These are phyloP conservation scores for Trichosanthes truncata DNA, from an alignment of 306 rosid genomes.

Conservation along the genomic window DNA sequence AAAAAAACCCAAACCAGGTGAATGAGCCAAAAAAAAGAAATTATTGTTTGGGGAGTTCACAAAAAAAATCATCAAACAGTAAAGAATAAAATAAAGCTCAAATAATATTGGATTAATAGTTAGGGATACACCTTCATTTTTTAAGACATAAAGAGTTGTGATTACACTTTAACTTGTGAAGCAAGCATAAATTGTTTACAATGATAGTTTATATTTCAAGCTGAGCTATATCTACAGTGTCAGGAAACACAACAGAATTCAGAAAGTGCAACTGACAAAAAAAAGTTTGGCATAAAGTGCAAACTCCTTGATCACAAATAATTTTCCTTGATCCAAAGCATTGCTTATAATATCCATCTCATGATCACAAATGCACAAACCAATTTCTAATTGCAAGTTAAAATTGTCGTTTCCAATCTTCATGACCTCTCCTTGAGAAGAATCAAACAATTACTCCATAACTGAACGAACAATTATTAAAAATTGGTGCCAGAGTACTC, in stretches of 20 bases:
- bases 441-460: not conserved
- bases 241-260: not conserved
- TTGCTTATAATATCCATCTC: not conserved
- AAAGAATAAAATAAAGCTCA: not conserved
- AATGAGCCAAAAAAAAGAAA: not conserved
- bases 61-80: not conserved
- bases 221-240: not conserved
- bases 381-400: not conserved
- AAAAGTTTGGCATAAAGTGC: not conserved
- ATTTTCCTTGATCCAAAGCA: not conserved
- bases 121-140: not conserved
- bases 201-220: not conserved
- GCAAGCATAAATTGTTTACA: not conserved
- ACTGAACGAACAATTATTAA: not conserved
- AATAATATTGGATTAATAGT: not conserved
- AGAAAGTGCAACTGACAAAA: not conserved
- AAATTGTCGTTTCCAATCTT: not conserved
- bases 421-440: not conserved
- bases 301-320: not conserved
- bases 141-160: not conserved
- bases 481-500: not conserved
- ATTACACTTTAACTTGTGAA: not conserved
- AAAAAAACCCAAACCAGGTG: not conserved
- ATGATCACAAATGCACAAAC: not conserved
- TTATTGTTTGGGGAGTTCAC: not conserved